phyloP scores from a whole-genome alignment of 78 protist genomes.

The Parvularia atlantis region DNA sequence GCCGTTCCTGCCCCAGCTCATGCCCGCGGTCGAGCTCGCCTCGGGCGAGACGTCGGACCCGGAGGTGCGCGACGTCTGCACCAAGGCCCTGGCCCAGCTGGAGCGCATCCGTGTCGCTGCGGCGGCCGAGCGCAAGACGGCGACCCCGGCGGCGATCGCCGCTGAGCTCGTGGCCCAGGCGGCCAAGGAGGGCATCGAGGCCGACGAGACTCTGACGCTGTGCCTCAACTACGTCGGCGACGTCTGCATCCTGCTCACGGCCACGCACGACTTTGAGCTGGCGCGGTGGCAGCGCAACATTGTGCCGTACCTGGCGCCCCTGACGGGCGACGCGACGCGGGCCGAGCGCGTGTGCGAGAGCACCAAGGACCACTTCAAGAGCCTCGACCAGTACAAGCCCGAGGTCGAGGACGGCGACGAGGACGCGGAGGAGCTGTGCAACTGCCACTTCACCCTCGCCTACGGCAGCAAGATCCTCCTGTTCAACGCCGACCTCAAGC shows the following conservation, averaged over 20 bases:
- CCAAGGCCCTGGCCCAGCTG: conserved; percentile 8
- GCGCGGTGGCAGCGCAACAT: no score
- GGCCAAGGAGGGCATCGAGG: conserved; percentile 8
- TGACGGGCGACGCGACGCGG: no score
- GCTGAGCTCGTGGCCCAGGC: not conserved
- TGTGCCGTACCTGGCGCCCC: no score
- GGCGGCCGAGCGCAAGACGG: no score
- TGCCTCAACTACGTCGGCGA: no score
- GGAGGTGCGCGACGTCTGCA: conserved; percentile 49
- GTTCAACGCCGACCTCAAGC: conserved; percentile 35
- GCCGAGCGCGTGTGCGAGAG: no score
- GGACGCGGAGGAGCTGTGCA: conserved; percentile 59
- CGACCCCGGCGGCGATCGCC: conserved; percentile 3
- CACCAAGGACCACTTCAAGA: no score
- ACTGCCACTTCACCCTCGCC: conserved; percentile 50
- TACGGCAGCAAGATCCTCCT: conserved; percentile 60
- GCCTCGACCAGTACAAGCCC: conserved; percentile 11
- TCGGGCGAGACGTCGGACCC: conserved; percentile 45
- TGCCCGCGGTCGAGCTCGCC: conserved; percentile 41
- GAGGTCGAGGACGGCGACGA: conserved; percentile 30
- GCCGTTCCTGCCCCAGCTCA: conserved; percentile 50
- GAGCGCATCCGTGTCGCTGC: no score
- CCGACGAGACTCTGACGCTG: no score
- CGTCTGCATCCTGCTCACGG: no score
- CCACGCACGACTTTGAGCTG: no score